Percentiles rank a stretch among this genome's conserved stretches.
Conservation (phyloP, 2,329 filamentous ascomycete species). For the Neonectria faginata region DNA sequence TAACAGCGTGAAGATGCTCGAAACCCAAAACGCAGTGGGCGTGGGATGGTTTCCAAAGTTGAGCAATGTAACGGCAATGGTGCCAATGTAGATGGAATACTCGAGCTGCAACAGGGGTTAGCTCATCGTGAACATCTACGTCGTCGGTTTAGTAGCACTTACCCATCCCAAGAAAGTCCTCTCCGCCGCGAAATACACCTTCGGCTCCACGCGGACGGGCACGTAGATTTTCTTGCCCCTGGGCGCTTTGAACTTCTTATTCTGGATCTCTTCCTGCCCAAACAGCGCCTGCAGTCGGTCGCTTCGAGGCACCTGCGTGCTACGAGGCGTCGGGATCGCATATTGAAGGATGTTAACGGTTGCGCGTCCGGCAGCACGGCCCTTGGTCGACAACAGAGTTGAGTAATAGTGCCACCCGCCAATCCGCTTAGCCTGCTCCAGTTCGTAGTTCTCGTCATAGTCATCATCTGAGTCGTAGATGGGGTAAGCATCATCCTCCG, state of each 20-base stretch:
- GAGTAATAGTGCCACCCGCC: slow-evolving; percentile 82
- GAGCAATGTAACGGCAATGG: slow-evolving; percentile 84
- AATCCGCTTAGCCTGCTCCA: slow-evolving; percentile 81
- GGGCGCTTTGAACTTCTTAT: slow-evolving; percentile 76
- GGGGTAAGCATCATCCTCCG: slow-evolving; percentile 77
- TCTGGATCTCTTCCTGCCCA: slow-evolving; percentile 66
- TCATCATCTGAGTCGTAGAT: slow-evolving; percentile 91
- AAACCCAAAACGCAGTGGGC: slow-evolving; percentile 72
- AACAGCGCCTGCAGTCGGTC: slow-evolving; percentile 66
- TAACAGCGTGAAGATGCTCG: slow-evolving; percentile 84
- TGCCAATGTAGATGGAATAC: slow-evolving; percentile 93
- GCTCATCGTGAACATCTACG: neutral
- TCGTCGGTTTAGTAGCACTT: slow-evolving; percentile 50
- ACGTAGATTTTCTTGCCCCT: slow-evolving; percentile 95
- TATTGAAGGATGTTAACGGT: slow-evolving; percentile 59
- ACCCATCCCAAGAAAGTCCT: slow-evolving; percentile 96
- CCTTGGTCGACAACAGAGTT: slow-evolving; percentile 65
- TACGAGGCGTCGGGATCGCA: slow-evolving; percentile 67
- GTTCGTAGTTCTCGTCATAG: slow-evolving; percentile 77
- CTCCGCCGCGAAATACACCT: slow-evolving; percentile 97
- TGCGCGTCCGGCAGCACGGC: slow-evolving; percentile 56
- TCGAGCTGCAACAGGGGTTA: slow-evolving; percentile 72
- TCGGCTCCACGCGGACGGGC: slow-evolving; percentile 94
- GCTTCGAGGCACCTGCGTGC: slow-evolving; percentile 68
- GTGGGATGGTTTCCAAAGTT: slow-evolving; percentile 77